Percentiles rank a stretch among this genome's conserved stretches.
Conservation (phyloP, 1,284 basidiomycete species). For the Lentinus polychrous region DNA sequence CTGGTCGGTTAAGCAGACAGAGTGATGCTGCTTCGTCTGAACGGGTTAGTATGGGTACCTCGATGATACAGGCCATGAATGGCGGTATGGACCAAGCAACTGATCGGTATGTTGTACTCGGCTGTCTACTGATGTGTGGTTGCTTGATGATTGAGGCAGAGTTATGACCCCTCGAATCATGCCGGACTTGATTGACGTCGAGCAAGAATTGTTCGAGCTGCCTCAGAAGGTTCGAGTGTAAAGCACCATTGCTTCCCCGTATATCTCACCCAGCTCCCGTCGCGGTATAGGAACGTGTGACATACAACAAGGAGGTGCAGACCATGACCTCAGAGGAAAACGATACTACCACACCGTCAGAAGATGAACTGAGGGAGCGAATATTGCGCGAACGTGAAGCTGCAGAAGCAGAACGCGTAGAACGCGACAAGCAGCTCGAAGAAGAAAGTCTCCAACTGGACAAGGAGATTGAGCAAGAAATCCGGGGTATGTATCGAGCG, state of each 20-base stretch:
- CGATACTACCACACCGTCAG: constrained; percentile 38
- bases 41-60: constrained; percentile 37
- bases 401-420: constrained; percentile 57
- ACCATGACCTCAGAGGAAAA: constrained; percentile 60
- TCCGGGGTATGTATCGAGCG: constrained; percentile 48
- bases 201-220: constrained; percentile 85
- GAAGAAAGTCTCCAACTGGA: constrained; percentile 76
- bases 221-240: constrained; percentile 64
- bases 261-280: not conserved
- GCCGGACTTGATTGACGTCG: constrained; percentile 78
- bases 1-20: constrained; percentile 52
- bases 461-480: constrained; percentile 76
- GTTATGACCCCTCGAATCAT: constrained; percentile 53
- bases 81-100: constrained; percentile 60
- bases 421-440: constrained; percentile 74
- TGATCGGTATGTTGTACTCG: constrained; percentile 43
- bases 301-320: constrained; percentile 93
- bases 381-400: constrained; percentile 58
- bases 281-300: constrained; percentile 64
- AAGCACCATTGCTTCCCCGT: not conserved
- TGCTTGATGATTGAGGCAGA: constrained; percentile 32
- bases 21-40: constrained; percentile 53
- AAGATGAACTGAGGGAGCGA: constrained; percentile 70
- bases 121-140: not conserved
- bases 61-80: constrained; percentile 40